Percentiles rank a stretch among this genome's conserved stretches.
Conservation (phyloP, 2,329 filamentous ascomycete species). For the Microdochium bolleyi region DNA sequence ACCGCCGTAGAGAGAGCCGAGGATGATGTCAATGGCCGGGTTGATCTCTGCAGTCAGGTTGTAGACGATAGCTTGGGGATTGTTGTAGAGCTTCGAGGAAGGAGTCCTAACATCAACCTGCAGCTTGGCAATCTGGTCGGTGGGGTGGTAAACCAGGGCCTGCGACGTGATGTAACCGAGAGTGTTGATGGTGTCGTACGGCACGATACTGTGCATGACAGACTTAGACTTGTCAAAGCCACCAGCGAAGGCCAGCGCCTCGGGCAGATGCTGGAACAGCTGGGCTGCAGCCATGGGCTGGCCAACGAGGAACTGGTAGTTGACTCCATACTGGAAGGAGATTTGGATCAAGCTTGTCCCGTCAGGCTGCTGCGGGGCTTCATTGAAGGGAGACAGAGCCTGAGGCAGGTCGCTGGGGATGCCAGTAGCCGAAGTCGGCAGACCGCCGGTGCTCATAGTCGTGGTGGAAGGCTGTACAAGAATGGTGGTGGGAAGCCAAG, state of each 20-base stretch:
- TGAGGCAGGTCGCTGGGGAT: conserved; percentile 63
- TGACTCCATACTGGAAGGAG: conserved; percentile 72
- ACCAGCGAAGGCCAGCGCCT: conserved; percentile 57
- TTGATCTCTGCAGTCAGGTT: conserved; percentile 78
- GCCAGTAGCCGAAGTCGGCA: conserved; percentile 36
- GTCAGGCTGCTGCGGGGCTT: conserved; percentile 41
- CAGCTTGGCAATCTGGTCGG: conserved; percentile 59
- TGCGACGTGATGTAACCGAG: conserved; percentile 77
- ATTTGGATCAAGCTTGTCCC: conserved; percentile 72
- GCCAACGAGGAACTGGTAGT: conserved; percentile 74
- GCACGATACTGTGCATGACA: conserved; percentile 63
- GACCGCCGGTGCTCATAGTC: conserved; percentile 27
- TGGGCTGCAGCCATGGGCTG: conserved; percentile 69
- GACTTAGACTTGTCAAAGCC: conserved; percentile 51
- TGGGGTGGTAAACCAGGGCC: conserved; percentile 69
- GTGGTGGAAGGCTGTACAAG: conserved; percentile 43
- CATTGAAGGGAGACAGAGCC: conserved; percentile 63
- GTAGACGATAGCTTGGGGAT: conserved; percentile 55
- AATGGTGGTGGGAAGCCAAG: conserved; percentile 53
- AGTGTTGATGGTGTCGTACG: conserved; percentile 61
- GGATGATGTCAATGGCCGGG: conserved; percentile 63
- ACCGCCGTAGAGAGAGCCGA: conserved; percentile 32
- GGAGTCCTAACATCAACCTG: conserved; percentile 63
- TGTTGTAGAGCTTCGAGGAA: conserved; percentile 67
- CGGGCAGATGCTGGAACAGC: conserved; percentile 73